Base-by-base conservation (phyloP, 1,139 yeast species). In the Sugiyamaella neomexicana region DNA sequence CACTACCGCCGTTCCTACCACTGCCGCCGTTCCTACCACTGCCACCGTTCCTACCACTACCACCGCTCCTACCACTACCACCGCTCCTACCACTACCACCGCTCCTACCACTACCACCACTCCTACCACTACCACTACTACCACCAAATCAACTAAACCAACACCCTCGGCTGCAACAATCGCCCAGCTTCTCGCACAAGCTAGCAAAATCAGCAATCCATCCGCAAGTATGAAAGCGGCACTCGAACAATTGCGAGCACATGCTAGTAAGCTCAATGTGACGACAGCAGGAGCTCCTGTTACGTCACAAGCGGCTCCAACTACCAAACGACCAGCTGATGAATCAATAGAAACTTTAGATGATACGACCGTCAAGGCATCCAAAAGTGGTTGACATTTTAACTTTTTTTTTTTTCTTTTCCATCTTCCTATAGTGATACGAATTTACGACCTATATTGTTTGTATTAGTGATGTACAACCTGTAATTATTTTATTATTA, bases 151-250 rank as follows among this genome's bases (percentile, higher is more conserved):
- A 1, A n/a, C 57, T 12, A 34, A 50, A 27, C 56, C 58, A 16
- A 17, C 52, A 2, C 48, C 53, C 1, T 51, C 25, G 23, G 64
- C 65, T 5, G 72, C 68, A 45, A 62, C 68, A 42, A 70, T 71
- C 52, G 63, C 70, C 7, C 68, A 69, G 53, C 63, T 71, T 46
- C 60, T 71, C 15, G 72, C 69, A 6, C 68, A 70, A 57, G 74
- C 73, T 12, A 68, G 68, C 53, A 68, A 68, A 53, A 67, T 71
- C 46, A 66, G 63, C 29, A 71, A 71, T 53, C 74, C 74, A 6
- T 62, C 72, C 2, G 69, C 72, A 2, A 65, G 66, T 25, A 67
- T 71, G 39, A 60, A 60, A 39, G 69, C 70, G 23, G 72, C 73
- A 32, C 60, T 71, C 34, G 68, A 66, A 46, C 73, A 71, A 58